These are phyloP conservation scores for Rubia balearica DNA, from an alignment of 305 asterid species.

Conservation along the genomic window DNA sequence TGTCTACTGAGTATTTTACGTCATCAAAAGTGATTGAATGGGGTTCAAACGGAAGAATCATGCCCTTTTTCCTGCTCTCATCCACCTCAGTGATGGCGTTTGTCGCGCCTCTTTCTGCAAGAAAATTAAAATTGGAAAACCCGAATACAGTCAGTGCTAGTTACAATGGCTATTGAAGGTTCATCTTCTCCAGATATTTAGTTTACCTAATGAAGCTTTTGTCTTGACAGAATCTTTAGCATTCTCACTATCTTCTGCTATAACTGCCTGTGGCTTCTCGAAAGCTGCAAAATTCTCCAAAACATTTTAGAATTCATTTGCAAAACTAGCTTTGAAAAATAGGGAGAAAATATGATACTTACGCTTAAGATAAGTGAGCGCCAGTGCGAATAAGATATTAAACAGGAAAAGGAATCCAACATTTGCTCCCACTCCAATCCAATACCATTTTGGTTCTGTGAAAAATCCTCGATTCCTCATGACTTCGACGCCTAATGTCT, in stretches of 20 bases:
- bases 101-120: constrained; percentile 56
- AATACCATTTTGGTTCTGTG: constrained; percentile 77
- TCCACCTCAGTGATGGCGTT: too few species aligned
- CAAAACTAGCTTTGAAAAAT: not conserved
- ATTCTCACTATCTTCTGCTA: constrained; percentile 34
- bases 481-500: constrained; percentile 53
- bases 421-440: constrained; percentile 82
- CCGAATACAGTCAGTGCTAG: not conserved
- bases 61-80: constrained; percentile 68
- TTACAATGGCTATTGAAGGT: not conserved
- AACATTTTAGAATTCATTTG: not conserved
- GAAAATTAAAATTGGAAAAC: not conserved
- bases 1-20: constrained; percentile 74
- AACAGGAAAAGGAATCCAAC: constrained; percentile 56
- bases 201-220: not conserved
- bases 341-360: constrained; percentile 19
- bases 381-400: constrained; percentile 49
- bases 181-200: not conserved
- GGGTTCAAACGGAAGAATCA: constrained; percentile 86
- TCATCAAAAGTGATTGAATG: constrained; percentile 77
- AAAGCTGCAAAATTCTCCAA: constrained; percentile 35
- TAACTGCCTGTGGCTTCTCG: constrained; percentile 49
- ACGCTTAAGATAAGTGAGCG: constrained; percentile 86
- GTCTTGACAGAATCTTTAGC: not conserved
- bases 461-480: constrained; percentile 60